Conservation (phyloP, 2,329 filamentous ascomycete species). For the Dactylellina sp. region DNA sequence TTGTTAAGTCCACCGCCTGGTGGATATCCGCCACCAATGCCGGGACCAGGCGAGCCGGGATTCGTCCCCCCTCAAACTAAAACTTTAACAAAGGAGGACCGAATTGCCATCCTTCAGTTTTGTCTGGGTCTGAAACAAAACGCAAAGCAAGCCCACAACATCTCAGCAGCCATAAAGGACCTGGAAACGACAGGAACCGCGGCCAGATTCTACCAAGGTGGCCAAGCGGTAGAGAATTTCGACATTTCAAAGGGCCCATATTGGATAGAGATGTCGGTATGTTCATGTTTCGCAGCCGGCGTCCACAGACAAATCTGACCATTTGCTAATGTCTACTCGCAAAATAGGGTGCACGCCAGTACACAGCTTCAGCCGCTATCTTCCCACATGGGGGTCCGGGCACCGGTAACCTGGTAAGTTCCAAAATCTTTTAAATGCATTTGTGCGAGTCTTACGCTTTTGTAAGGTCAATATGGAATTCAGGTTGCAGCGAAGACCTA, state of each 20-base stretch:
- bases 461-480: no score
- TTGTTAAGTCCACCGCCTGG: constrained; percentile 9
- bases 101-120: background rate
- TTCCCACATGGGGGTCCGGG: background rate
- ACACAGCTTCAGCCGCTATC: no score
- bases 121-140: background rate
- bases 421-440: background rate
- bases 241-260: background rate
- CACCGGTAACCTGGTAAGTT: background rate
- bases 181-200: background rate
- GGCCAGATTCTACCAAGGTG: constrained; percentile 2
- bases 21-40: constrained; percentile 4
- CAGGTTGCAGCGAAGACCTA: no score
- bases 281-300: background rate
- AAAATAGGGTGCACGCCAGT: background rate
- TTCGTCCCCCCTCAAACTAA: background rate
- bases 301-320: constrained; percentile 1
- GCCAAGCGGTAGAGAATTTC: background rate
- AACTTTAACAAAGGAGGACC: background rate
- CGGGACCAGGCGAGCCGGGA: background rate
- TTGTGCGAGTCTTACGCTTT: no score
- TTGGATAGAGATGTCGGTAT: background rate
- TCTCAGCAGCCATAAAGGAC: background rate
- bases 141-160: background rate
- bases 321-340: constrained; percentile 6